Base-by-base conservation (phyloP, 129 eudicot genomes). In the Oenanthe sinensis region DNA sequence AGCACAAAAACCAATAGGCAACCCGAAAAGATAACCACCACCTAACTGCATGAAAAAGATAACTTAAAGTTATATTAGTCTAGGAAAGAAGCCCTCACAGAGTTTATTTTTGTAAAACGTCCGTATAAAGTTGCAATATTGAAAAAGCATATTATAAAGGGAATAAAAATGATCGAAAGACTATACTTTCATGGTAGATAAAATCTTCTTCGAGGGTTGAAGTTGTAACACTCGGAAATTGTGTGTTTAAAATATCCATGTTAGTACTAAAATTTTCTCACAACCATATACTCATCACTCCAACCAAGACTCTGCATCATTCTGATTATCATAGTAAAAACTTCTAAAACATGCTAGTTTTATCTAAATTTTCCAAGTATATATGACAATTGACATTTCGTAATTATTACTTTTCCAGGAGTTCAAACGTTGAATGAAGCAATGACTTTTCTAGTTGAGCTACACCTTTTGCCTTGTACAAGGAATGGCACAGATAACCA, bases 1-100 rank as follows among this genome's bases (percentile, higher is more conserved):
- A 83, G 98, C 91, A 71, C 87, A 79, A 85, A 93, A 89, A 79
- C 98, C 98, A 80, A 90, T 43, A 54, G 89, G 87, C 87, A 90
- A 86, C 65, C 98, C 98, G 80, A 89, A 93, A 36, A 90, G 98
- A 82, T 93, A 93, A 71, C 98, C 98, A 78, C 98, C 98, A 77
- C 98, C 97, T 33, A 93, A 87, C 98, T 93, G 91, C 79, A 78
- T 85, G 63, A 79, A n/a, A 72, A 22, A 74, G 15, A 9, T 39
- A 10, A 16, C 15, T 37, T 20, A 6, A 69, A 3, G 11, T 70
- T 39, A 63, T 70, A 40, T 17, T 39, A 39, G 12, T 16, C 11
- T 19, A 39, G 75, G 26, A 40, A 40, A 70, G 46, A 0, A 36
- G 48, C 75, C 74, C 26, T 16, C 36, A 8, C 6, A 63, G 39